Evolutionary conservation across 75 land plant genomes (phyloP), one percentile per base, ranked within the genome.

Genomic region (Cryptomeria japonica): DNA sequence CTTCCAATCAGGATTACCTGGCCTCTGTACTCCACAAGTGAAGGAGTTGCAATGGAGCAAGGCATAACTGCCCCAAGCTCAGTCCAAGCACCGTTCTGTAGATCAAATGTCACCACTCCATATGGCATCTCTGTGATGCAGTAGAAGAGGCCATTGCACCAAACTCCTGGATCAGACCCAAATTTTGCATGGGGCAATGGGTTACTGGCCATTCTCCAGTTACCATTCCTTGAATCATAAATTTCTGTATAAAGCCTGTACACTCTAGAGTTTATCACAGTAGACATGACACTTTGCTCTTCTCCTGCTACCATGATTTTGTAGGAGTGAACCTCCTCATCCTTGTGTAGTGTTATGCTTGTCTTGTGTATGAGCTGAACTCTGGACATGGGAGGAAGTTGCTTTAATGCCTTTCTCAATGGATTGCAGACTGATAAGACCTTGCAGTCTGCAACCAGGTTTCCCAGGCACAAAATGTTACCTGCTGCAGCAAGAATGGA

Each of bases 361-460:
- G 77, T 56, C 51, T 89, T 90, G 87, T 91, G 92, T 89, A 91
- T 92, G 53, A 92, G 89, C 31, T 64, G 77, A 82, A 90, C 84
- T 84, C 84, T 87, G 8, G 53, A 85, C 91, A 90, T 91, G 49
- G 89, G 89, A 7, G 92, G 92, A 13, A 89, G 88, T 36, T 77
- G 80, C 32, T 53, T 39, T 14, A 89, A 25, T 9, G 58, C 25
- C 47, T 56, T 87, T 34, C 87, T 90, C 25, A 91, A 73, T 1
- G 92, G 92, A 49, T 90, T 91, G 89, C 91, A 91, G 15, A 91
- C 89, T 42, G 56, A 90, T 41, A 91, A 84, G 31, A 85, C 87
- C 8, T 86, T 44, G 89, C 89, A 88, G 18, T 88, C 90, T 31
- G 88, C 84, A 25, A 89, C 88, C n/a, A 87, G 90, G 31, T 89